Evolutionary conservation across 345 rosid genomes (phyloP), one percentile per base, ranked within the genome.

Genomic region (Gynandropsis gynandra): DNA sequence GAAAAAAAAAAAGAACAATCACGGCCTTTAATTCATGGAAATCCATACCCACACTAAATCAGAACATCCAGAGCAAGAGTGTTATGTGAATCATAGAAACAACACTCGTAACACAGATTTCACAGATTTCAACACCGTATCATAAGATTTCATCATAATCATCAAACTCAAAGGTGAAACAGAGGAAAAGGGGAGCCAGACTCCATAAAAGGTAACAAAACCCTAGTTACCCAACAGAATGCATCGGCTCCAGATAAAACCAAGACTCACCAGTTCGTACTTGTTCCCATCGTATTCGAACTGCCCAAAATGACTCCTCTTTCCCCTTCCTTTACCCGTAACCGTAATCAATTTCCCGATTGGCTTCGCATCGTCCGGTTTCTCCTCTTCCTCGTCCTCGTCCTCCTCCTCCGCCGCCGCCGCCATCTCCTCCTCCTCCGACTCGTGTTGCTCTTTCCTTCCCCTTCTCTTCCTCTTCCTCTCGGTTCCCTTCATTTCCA

Each of bases 341-440:
- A 72, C 29, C 73, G 65, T 76, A 50, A 83, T 52, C 32, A 63
- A 37, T 44, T 76, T 80, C 5, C 99, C 99, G 9, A 80, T 42
- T 8, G 95, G 95, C 66, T 65, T 85, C 24, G 94, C 96, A 27
- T 90, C 96, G 73, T 81, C 94, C 42, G 68, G 81, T 45, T 55
- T 61, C 47, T 35, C 80, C 52, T 73, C 95, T 42, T 80, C 94
- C 32, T 74, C 80, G 14, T 73, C 87, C 2, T 76, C 83, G 9
- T 73, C 79, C 5, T 57, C 71, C 6, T 56, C 55, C 8, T 20
- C 42, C 9, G 40, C 72, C 10, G 41, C 76, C 7, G 57, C 61
- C 1, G 43, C 18, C 8, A 27, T 36, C 9, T 48, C 67, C 37
- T 54, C 61, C 41, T 59, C 73, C 13, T 52, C 58, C 10, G 37